phyloP scores from a whole-genome alignment of 176 grass and related monocot species.

The Bonia amplexicaulis region DNA sequence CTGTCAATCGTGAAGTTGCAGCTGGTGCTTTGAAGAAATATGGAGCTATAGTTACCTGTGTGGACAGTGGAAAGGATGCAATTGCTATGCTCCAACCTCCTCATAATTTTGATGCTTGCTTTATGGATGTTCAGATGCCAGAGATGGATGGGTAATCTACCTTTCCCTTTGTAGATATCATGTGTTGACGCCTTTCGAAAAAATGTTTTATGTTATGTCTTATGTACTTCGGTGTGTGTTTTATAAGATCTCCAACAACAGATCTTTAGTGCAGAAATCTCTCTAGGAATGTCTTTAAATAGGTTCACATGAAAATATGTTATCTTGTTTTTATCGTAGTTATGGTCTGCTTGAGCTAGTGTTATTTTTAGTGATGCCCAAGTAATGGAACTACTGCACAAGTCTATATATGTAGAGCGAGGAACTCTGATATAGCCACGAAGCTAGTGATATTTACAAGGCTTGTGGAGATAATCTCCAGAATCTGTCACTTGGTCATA shows the following conservation, averaged over 20 bases:
- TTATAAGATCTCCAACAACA: neutral
- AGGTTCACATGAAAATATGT: neutral
- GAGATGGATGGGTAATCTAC: slow-evolving; percentile 78
- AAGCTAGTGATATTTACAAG: neutral
- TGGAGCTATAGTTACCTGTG: slow-evolving; percentile 67
- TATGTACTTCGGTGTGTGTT: neutral
- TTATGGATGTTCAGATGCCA: slow-evolving; percentile 92
- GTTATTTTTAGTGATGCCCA: neutral
- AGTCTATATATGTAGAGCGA: neutral
- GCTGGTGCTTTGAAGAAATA: slow-evolving; percentile 69
- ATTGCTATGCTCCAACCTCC: slow-evolving; percentile 58
- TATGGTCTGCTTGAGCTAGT: neutral
- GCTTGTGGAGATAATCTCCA: neutral
- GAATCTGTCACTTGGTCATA: neutral
- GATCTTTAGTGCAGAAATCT: neutral
- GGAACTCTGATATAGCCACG: neutral
- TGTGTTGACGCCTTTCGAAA: neutral
- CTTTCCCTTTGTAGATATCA: neutral
- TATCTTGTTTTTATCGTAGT: neutral
- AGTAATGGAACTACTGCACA: neutral
- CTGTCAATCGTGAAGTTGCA: slow-evolving; percentile 71
- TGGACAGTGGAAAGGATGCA: slow-evolving; percentile 62
- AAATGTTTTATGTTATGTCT: neutral
- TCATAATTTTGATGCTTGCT: slow-evolving; percentile 74
- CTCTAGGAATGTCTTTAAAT: neutral